Percentiles rank a stretch among this genome's conserved stretches.
Evolutionary conservation across 2,329 filamentous ascomycete species (phyloP).

Genomic region (Hypocrella siamensis): DNA sequence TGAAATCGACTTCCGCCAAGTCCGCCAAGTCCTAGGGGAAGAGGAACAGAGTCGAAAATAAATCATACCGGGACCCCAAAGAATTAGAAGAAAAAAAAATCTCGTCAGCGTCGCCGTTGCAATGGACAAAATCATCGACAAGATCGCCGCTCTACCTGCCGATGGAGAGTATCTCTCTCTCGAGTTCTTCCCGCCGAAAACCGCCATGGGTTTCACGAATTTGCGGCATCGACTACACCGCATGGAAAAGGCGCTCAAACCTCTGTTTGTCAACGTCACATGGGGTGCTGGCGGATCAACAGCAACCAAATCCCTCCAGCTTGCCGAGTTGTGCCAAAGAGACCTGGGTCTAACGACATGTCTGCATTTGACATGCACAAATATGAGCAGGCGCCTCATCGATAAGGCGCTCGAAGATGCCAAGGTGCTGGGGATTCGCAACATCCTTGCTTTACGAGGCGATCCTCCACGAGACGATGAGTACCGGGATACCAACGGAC

Average conservation of each 20-base stretch:
- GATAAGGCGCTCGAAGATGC: constrained; percentile 85
- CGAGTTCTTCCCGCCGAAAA: constrained; percentile 99
- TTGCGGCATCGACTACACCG: constrained; percentile 83
- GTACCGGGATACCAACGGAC: constrained; percentile 48
- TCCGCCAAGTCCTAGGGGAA: no score
- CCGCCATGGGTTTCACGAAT: constrained; percentile 86
- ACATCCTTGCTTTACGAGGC: constrained; percentile 81
- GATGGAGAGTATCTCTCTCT: constrained; percentile 82
- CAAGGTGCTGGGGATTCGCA: constrained; percentile 78
- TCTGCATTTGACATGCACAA: constrained; percentile 91
- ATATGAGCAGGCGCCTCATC: constrained; percentile 78
- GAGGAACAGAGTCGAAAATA: no score
- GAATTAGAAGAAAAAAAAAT: no score
- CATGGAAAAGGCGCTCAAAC: constrained; percentile 82
- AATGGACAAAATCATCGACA: constrained; percentile 87
- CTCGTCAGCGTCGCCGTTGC: no score
- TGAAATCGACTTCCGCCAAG: no score
- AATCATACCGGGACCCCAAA: no score
- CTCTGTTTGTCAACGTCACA: constrained; percentile 91
- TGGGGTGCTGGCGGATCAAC: constrained; percentile 96
- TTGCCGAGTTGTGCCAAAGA: constrained; percentile 88
- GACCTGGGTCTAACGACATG: constrained; percentile 88
- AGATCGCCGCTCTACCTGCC: constrained; percentile 77
- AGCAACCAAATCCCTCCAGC: constrained; percentile 74
- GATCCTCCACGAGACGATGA: constrained; percentile 84